Evolutionary conservation across 2,329 filamentous ascomycete species (phyloP).

Genomic region (Clonostachys solani): DNA sequence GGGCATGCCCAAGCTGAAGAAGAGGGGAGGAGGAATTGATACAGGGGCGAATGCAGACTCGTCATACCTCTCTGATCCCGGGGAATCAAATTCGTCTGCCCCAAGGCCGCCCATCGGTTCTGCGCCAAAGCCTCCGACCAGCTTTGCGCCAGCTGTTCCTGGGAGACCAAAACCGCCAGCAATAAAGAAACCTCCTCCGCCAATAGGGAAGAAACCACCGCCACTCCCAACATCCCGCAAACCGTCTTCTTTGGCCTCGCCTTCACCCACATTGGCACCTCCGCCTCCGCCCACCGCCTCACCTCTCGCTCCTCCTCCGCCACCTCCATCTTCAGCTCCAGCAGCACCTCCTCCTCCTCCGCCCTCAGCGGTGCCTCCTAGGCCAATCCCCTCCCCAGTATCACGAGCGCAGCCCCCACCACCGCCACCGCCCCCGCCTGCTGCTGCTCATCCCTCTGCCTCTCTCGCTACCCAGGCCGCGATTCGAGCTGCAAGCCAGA

Average conservation of each 20-base stretch:
- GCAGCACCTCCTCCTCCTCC: slow-evolving; percentile 32
- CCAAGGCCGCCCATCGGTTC: slow-evolving; percentile 13
- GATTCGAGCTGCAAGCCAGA: slow-evolving; percentile 36
- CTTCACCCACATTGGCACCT: slow-evolving; percentile 22
- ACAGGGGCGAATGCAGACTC: slow-evolving; percentile 58
- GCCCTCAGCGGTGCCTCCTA: slow-evolving; percentile 22
- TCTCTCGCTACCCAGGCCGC: slow-evolving; percentile 37
- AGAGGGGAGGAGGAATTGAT: slow-evolving; percentile 74
- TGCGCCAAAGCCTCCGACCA: slow-evolving; percentile 56
- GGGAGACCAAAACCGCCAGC: slow-evolving; percentile 33
- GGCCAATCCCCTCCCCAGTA: slow-evolving; percentile 24
- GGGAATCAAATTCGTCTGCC: slow-evolving; percentile 13
- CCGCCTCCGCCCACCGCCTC: slow-evolving; percentile 19
- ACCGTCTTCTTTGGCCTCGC: slow-evolving; percentile 31
- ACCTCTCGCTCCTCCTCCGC: slow-evolving; percentile 28
- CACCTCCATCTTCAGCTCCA: slow-evolving; percentile 34
- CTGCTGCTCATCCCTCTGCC: slow-evolving; percentile 23
- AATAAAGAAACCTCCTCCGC: slow-evolving; percentile 62
- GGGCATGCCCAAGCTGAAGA: slow-evolving; percentile 93
- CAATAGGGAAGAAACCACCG: slow-evolving; percentile 71
- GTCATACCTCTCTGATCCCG: slow-evolving; percentile 79
- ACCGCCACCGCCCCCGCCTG: slow-evolving; percentile 31
- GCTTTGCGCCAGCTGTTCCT: slow-evolving; percentile 55
- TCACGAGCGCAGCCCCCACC: slow-evolving; percentile 7
- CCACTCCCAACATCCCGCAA: slow-evolving; percentile 58